Percentiles rank a stretch among this genome's conserved stretches.
Conservation (phyloP, 345 rosid species). For the Brassica rapa region DNA sequence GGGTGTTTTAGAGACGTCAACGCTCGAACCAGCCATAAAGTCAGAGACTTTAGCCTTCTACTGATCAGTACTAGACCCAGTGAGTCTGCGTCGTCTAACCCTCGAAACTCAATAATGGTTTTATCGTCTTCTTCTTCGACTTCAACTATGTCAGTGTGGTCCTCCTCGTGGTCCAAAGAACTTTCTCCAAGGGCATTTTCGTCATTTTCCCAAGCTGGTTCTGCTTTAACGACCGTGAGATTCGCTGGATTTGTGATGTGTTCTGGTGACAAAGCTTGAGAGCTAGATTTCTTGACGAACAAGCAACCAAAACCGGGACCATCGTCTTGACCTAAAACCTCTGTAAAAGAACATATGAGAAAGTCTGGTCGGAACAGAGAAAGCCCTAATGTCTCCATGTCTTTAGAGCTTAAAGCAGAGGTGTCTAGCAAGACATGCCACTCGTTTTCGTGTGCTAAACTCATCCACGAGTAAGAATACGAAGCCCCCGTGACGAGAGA, state of each 20-base stretch:
- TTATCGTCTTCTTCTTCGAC: conserved; percentile 17
- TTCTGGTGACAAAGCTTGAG: conserved; percentile 45
- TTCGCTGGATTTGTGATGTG: conserved; percentile 27
- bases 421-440: conserved; percentile 92
- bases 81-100: conserved; percentile 75
- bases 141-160: conserved; percentile 35
- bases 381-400: conserved; percentile 89
- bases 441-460: conserved; percentile 65
- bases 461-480: conserved; percentile 84
- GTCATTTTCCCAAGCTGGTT: not conserved
- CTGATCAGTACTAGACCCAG: conserved; percentile 64
- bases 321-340: conserved; percentile 64
- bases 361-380: conserved; percentile 82
- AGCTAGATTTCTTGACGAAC: conserved; percentile 63
- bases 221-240: conserved; percentile 24
- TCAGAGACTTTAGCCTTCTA: conserved; percentile 57
- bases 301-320: conserved; percentile 82
- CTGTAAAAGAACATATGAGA: conserved; percentile 71
- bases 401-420: conserved; percentile 67
- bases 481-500: conserved; percentile 70
- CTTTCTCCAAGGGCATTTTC: conserved; percentile 24
- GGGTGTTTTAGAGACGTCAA: conserved; percentile 69
- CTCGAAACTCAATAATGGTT: conserved; percentile 49
- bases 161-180: not conserved
- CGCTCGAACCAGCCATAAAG: conserved; percentile 80